Evolutionary conservation across 352 stramenopile genomes (phyloP).

Genomic region (Globisporangium spinosum): DNA sequence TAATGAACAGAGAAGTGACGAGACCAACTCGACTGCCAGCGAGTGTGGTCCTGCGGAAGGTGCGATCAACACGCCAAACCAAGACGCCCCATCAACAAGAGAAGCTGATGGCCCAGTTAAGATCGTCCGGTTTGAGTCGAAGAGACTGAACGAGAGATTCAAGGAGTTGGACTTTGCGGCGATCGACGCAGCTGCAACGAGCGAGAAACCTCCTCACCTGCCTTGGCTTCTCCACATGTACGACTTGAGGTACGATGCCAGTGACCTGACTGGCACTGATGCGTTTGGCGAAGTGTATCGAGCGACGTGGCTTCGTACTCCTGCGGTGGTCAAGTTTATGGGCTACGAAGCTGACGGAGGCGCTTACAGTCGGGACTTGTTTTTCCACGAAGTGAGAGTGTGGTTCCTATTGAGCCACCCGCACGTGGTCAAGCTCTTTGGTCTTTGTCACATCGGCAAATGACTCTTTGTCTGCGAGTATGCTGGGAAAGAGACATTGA

Average conservation of each 20-base stretch:
- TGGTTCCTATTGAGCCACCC: constrained; percentile 13
- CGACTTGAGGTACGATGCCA: constrained; percentile 4
- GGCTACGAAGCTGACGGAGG: not conserved
- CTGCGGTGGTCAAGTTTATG: constrained; percentile 13
- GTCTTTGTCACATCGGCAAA: constrained; percentile 3
- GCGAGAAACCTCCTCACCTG: not conserved
- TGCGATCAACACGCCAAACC: not conserved
- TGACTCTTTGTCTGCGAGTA: constrained; percentile 8
- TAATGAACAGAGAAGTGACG: too few relatives aligned
- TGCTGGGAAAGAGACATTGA: constrained; percentile 1
- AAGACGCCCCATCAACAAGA: not conserved
- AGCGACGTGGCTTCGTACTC: not conserved
- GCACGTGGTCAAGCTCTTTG: constrained; percentile 11
- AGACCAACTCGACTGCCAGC: too few relatives aligned
- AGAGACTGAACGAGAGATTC: not conserved
- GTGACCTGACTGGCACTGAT: not conserved
- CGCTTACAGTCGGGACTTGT: constrained; percentile 1
- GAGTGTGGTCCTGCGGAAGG: not conserved
- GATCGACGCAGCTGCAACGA: not conserved
- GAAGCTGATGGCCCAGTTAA: not conserved
- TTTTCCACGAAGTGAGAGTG: constrained; percentile 11
- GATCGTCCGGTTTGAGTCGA: not conserved
- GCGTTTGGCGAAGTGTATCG: constrained; percentile 4
- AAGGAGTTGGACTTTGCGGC: not conserved
- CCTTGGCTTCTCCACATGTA: not conserved